phyloP scores from a whole-genome alignment of 75 land plant genomes.

The Picea sitchensis region DNA sequence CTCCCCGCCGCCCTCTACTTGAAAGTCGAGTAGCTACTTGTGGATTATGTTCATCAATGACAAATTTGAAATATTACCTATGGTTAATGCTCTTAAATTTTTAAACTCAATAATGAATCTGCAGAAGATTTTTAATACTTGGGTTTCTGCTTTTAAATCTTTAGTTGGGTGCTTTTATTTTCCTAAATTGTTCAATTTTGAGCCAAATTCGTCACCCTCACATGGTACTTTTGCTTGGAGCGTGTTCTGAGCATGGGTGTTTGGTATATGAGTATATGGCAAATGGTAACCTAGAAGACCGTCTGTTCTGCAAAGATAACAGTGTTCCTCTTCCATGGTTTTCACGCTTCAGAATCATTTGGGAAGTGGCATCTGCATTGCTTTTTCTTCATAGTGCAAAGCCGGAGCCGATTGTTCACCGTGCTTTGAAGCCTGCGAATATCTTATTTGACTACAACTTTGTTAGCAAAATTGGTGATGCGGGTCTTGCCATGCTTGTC shows the following conservation, averaged over 20 bases:
- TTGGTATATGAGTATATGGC: slow-evolving; percentile 46
- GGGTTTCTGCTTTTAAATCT: not conserved
- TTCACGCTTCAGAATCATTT: slow-evolving; percentile 54
- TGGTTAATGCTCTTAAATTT: not conserved
- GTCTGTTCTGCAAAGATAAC: slow-evolving; percentile 24
- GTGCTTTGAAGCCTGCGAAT: slow-evolving; percentile 75
- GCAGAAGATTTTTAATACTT: too few relatives aligned
- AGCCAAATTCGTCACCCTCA: slow-evolving; percentile 41
- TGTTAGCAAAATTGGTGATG: slow-evolving; percentile 77
- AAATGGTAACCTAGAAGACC: slow-evolving; percentile 49
- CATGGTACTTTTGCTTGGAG: slow-evolving; percentile 43
- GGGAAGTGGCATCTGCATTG: slow-evolving; percentile 68
- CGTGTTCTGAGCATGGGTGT: slow-evolving; percentile 40
- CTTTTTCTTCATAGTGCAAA: slow-evolving; percentile 58
- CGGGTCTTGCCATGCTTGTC: slow-evolving; percentile 58
- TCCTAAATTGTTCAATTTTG: slow-evolving; percentile 19
- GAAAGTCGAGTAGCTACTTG: too few relatives aligned
- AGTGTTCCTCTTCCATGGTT: slow-evolving; percentile 57
- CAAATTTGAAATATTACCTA: too few relatives aligned
- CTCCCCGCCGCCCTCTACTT: too few relatives aligned
- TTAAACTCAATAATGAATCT: too few relatives aligned
- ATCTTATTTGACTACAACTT: slow-evolving; percentile 62
- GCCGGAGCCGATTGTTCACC: slow-evolving; percentile 64
- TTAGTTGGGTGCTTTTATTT: not conserved
- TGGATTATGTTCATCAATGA: too few relatives aligned